These are phyloP conservation scores for Ogataea hybrid DNA, from an alignment of 1,139 yeast genomes.

Conservation along the genomic window DNA sequence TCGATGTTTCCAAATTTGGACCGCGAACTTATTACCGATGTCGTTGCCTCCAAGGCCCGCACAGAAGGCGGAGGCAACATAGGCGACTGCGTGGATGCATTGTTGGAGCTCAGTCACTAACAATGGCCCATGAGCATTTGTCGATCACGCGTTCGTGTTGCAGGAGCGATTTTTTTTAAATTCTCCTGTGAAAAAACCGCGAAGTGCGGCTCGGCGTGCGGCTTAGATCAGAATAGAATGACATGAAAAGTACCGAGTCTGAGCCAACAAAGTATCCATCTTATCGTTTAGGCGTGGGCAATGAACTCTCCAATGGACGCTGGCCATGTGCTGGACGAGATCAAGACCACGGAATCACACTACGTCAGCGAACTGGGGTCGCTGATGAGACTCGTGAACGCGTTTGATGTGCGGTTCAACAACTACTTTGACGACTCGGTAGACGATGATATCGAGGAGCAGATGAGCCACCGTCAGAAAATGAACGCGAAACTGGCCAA, in stretches of 20 bases:
- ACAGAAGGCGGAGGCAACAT: constrained; percentile 50
- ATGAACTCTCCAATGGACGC: constrained; percentile 4
- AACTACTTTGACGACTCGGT: too few relatives aligned
- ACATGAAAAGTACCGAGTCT: background rate
- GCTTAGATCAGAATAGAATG: constrained; percentile 9
- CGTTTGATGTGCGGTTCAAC: too few relatives aligned
- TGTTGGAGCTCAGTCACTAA: constrained; percentile 34
- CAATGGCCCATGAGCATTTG: background rate
- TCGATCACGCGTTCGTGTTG: constrained; percentile 6
- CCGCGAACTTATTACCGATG: too few relatives aligned
- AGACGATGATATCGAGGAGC: too few relatives aligned
- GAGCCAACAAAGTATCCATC: background rate
- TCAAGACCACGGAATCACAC: constrained; percentile 16
- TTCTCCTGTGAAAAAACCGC: constrained; percentile 5
- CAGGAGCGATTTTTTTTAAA: background rate
- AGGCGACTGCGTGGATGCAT: constrained; percentile 74
- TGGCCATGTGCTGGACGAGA: constrained; percentile 7
- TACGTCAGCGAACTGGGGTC: constrained; percentile 23
- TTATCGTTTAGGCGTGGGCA: background rate
- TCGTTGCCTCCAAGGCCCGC: too few relatives aligned
- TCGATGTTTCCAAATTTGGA: too few relatives aligned
- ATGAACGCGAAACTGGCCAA: too few relatives aligned
- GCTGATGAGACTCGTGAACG: too few relatives aligned
- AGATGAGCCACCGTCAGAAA: too few relatives aligned
- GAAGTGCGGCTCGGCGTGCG: constrained; percentile 17